These are phyloP conservation scores for Chlamydomonas eustigma DNA, from an alignment of 139 green algal species.

Conservation along the genomic window DNA sequence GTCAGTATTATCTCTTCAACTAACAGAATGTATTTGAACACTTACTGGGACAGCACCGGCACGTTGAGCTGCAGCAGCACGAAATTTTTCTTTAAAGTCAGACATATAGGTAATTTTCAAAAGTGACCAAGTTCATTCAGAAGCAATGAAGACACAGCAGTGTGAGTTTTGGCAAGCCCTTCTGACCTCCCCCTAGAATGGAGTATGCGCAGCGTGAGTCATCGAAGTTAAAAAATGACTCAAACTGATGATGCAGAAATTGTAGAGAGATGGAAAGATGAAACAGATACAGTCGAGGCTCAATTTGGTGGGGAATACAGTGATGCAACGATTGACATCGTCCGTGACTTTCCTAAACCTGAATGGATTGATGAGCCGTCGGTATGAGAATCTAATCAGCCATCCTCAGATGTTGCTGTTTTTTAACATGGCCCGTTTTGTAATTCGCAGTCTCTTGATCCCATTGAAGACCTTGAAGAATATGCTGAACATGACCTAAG, in stretches of 20 bases:
- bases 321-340: conserved; percentile 21
- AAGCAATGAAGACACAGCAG: too few species aligned
- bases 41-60: not conserved
- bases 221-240: too few species aligned
- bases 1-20: too few species aligned
- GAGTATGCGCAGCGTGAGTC: too few species aligned
- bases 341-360: not conserved
- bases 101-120: too few species aligned
- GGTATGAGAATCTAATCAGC: conserved; percentile 11
- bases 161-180: too few species aligned
- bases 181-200: too few species aligned
- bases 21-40: not conserved
- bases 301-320: conserved; percentile 23
- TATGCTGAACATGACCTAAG: conserved; percentile 6
- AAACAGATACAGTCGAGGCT: not conserved
- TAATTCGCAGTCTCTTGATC: conserved; percentile 15
- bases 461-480: conserved; percentile 7
- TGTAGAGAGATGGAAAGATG: not conserved
- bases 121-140: too few species aligned
- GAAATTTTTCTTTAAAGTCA: conserved; percentile 9
- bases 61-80: not conserved
- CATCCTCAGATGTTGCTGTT: not conserved
- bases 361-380: conserved; percentile 12
- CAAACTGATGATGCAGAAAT: not conserved
- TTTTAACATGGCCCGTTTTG: too few species aligned